Conservation (phyloP, 2,329 filamentous ascomycete species). For the Hawksworthiomyces lignivorus region DNA sequence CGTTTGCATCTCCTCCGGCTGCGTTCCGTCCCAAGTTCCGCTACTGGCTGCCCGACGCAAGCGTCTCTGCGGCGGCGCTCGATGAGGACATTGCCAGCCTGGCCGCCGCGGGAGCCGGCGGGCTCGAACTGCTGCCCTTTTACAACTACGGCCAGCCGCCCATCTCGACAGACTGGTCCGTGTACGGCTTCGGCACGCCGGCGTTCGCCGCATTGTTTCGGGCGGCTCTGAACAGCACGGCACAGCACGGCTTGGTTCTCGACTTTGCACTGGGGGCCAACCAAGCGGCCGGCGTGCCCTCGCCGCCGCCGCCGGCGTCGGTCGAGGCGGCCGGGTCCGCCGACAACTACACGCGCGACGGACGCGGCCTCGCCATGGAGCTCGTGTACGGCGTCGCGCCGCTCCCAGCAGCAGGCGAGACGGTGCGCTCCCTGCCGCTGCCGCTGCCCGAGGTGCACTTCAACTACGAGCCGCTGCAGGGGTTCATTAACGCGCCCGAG, state of each 20-base stretch:
- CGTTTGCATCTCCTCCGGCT: constrained; percentile 8
- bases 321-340: neutral
- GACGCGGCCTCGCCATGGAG: constrained; percentile 28
- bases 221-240: constrained; percentile 12
- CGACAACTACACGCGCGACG: constrained; percentile 7
- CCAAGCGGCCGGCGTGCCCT: constrained; percentile 18
- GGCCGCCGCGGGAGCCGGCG: constrained; percentile 16
- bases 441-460: constrained; percentile 13
- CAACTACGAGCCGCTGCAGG: constrained; percentile 11
- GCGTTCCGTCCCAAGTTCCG: constrained; percentile 16
- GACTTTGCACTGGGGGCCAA: constrained; percentile 19
- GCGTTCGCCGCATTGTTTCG: constrained; percentile 17
- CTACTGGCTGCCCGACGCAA: constrained; percentile 22
- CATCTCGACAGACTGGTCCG: constrained; percentile 20
- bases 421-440: constrained; percentile 18
- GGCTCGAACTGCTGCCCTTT: constrained; percentile 20
- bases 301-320: constrained; percentile 5
- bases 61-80: constrained; percentile 13
- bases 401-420: constrained; percentile 20
- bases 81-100: constrained; percentile 15
- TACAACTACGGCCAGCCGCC: constrained; percentile 20
- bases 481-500: constrained; percentile 17
- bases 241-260: constrained; percentile 12
- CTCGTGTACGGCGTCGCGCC: constrained; percentile 22
- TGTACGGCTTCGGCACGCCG: constrained; percentile 33